Evolutionary conservation across 768 basidiomycete species (phyloP).

Genomic region (Suillus lakei): DNA sequence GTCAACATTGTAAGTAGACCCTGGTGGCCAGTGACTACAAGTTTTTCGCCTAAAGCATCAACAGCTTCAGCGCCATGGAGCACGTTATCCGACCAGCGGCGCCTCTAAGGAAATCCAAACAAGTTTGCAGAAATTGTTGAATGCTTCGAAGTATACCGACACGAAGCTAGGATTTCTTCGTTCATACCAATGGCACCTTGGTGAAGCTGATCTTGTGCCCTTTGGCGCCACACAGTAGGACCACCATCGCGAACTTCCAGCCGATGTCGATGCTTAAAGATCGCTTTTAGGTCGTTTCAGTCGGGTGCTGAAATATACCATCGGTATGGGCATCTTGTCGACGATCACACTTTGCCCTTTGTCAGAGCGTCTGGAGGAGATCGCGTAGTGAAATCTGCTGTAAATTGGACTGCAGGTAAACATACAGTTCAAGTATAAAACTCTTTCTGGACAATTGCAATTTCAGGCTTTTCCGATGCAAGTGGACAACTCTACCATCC

Average conservation of each 20-base stretch:
- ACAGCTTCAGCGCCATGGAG: slow-evolving; percentile 82
- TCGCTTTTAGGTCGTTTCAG: slow-evolving; percentile 45
- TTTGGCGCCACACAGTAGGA: slow-evolving; percentile 70
- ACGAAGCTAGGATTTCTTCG: slow-evolving; percentile 58
- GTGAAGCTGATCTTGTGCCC: slow-evolving; percentile 61
- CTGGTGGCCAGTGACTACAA: background rate
- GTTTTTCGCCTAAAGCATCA: slow-evolving; percentile 11
- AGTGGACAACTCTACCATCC: slow-evolving; percentile 52
- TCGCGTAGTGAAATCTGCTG: slow-evolving; percentile 70
- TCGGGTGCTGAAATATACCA: slow-evolving; percentile 56
- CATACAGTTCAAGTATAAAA: background rate
- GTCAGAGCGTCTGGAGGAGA: slow-evolving; percentile 53
- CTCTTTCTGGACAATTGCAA: slow-evolving; percentile 4
- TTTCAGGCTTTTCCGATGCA: slow-evolving; percentile 63
- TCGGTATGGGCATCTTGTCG: slow-evolving; percentile 58
- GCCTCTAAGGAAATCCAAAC: slow-evolving; percentile 46
- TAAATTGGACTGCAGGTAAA: slow-evolving; percentile 70
- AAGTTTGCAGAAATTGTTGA: slow-evolving; percentile 59
- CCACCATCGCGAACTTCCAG: background rate
- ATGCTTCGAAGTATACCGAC: slow-evolving; percentile 49
- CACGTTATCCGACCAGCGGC: slow-evolving; percentile 70
- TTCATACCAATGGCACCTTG: slow-evolving; percentile 63
- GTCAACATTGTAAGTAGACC: slow-evolving; percentile 33
- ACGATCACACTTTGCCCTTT: slow-evolving; percentile 52
- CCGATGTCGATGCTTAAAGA: background rate